Evolutionary conservation across 768 basidiomycete species (phyloP), one percentile per base, ranked within the genome.

Genomic region (Filobasidium floriforme): DNA sequence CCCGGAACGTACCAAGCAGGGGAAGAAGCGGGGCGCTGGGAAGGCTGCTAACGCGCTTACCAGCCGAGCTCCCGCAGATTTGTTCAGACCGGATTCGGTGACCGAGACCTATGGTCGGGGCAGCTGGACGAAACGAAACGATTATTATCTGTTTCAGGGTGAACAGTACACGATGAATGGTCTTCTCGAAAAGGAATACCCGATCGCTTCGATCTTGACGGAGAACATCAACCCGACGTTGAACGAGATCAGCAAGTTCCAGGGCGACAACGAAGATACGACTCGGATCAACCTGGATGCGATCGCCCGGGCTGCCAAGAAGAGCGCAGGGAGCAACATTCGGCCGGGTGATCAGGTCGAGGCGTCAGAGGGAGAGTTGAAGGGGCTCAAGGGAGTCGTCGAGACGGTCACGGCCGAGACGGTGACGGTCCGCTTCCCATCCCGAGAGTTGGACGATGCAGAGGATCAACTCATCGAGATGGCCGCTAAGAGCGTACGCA

Each of bases 271-370:
- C 72, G 66, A 41, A 29, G 89, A 90, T 87, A 86, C 32, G 84
- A 15, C 85, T 86, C 52, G 82, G n/a, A 86, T 96, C 57, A 91
- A 98, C 76, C 81, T 97, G 52, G 89, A 89, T 15, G 85, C 89
- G 60, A 92, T 98, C 66, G 92, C 92, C 0, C 93, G 94, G 77
- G 90, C 91, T 1, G 89, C 93, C 1, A 82, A 88, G 55, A 92
- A 90, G 74, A 87, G 90, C 6, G 90, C 92, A n/a, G 88, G 92
- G 41, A 85, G 89, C 12, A 90, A 92, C 7, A 81, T 99, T n/a
- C 92, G 96, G 75, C 96, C 96, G 0, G 96, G 96, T 59, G 96
- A 99, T 80, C 90, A 92, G 70, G 87, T 99, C 55, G 96, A 99
- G 76, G 91, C 98, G 15, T 92, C 92, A 72, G 92, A 97, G 77